Evolutionary conservation across 192 early-diverging fungal genomes (phyloP).

Genomic region (Thamnidium elegans): DNA sequence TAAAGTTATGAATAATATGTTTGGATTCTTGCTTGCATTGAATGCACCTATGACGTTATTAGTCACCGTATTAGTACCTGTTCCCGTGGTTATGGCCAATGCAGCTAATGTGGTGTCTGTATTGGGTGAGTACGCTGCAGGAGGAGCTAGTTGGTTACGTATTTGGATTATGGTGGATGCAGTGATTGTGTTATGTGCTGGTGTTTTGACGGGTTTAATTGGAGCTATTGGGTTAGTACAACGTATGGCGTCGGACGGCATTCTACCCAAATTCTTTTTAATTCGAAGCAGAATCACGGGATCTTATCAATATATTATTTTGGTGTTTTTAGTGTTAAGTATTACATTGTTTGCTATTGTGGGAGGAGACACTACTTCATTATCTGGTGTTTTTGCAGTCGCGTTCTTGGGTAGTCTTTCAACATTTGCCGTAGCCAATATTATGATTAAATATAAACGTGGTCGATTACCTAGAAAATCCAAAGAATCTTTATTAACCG

Average conservation of each 20-base stretch:
- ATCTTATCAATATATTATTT: constrained; percentile 48
- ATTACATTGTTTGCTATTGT: constrained; percentile 44
- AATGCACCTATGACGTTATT: constrained; percentile 52
- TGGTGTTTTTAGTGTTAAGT: constrained; percentile 48
- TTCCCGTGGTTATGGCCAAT: constrained; percentile 39
- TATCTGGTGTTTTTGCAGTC: constrained; percentile 54
- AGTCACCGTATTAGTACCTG: constrained; percentile 43
- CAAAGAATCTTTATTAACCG: constrained; percentile 28
- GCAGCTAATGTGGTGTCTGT: constrained; percentile 41
- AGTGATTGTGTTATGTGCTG: constrained; percentile 57
- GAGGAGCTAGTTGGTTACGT: constrained; percentile 34
- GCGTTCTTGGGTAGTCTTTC: constrained; percentile 46
- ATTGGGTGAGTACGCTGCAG: constrained; percentile 39
- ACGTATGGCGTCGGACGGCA: constrained; percentile 49
- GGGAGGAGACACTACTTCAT: constrained; percentile 39
- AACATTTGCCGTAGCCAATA: constrained; percentile 43
- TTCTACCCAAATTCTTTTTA: constrained; percentile 49
- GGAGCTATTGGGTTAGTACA: constrained; percentile 51
- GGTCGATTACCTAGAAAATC: constrained; percentile 37
- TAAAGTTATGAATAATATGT: constrained; percentile 58
- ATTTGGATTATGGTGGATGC: constrained; percentile 52
- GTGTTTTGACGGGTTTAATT: constrained; percentile 55
- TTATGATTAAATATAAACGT: constrained; percentile 49
- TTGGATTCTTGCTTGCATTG: constrained; percentile 36
- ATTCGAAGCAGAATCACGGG: constrained; percentile 42